Base-by-base conservation (phyloP, 768 basidiomycete species). In the Termitomyces sp. region DNA sequence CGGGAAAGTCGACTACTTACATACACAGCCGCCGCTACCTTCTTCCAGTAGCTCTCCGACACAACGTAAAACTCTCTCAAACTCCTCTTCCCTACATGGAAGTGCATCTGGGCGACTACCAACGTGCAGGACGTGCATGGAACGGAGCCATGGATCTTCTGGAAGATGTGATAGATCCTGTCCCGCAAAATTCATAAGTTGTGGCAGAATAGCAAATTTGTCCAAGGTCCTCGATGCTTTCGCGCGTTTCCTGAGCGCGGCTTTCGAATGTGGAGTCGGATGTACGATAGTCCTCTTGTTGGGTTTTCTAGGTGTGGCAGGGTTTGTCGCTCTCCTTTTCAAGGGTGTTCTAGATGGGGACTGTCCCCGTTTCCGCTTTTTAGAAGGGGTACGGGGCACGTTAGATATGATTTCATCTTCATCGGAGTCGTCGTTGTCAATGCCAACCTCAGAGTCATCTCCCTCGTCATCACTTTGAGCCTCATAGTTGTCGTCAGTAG, bases 1-100 rank as follows among this genome's bases (percentile, higher is more conserved):
- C 46, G 36, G 8, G 12, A 51, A 38, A 35, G 53, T 6, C 16
- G 28, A 49, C 10, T 20, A 78, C 93, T 69, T 67, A 96, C 95
- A 98, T 54, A 99, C 79, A 72, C 97, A 99, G 18, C 96, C 96
- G 1, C 96, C 96, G 43, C 89, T 92, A 0, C 94, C 93, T 63
- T 94, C 92, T 60, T 97, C 94, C 13, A 99, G 76, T 33, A 96
- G 76, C 61, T 94, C 90, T 55, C 89, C 88, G 4, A 98, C 87
- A 43, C 84, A 83, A 26, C 82, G 78, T 65, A 95, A 67, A 26
- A 98, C 88, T 48, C 83, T 79, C 14, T 78, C 80, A 67, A 90
- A 96, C 71, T 98, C 94, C 50, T 86, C 85, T 57, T 93, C 91
- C 49, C 97, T 77, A 72, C 95, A 96, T 4, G 95, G 95, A 43